Evolutionary conservation across 371 early-diverging fungal species (phyloP).

Genomic region (Chytridium lagenaria): DNA sequence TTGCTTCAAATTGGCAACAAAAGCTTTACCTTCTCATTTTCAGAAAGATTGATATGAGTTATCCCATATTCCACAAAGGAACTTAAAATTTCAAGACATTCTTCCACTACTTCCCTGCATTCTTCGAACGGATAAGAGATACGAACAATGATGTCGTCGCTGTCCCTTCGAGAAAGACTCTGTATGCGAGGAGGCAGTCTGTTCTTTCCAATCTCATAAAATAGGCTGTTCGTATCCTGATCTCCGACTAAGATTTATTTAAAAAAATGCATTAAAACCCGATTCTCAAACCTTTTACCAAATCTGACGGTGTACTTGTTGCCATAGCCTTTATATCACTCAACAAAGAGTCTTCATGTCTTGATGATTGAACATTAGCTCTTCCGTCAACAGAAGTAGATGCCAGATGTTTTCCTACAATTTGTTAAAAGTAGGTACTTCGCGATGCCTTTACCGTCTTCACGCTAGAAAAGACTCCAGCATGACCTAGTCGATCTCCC

Average conservation of each 20-base stretch:
- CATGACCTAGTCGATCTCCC: slow-evolving; percentile 38
- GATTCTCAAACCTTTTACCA: slow-evolving; percentile 7
- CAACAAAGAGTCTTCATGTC: slow-evolving; percentile 40
- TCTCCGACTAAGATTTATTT: background rate
- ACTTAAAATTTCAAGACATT: slow-evolving; percentile 39
- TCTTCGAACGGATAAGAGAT: slow-evolving; percentile 50
- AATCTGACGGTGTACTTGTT: background rate
- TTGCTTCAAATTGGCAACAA: too few relatives aligned
- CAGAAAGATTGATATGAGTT: slow-evolving; percentile 32
- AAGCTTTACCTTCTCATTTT: slow-evolving; percentile 46
- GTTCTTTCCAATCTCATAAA: slow-evolving; percentile 22
- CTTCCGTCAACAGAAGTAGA: slow-evolving; percentile 42
- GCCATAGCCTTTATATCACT: slow-evolving; percentile 30
- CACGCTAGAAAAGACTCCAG: slow-evolving; percentile 36
- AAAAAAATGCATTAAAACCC: background rate
- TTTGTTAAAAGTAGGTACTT: background rate
- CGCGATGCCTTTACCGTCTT: slow-evolving; percentile 36
- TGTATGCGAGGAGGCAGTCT: slow-evolving; percentile 9
- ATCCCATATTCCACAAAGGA: slow-evolving; percentile 42
- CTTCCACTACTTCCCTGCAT: slow-evolving; percentile 41
- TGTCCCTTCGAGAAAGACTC: slow-evolving; percentile 12
- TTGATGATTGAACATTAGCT: slow-evolving; percentile 49
- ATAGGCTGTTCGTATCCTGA: background rate
- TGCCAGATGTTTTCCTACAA: slow-evolving; percentile 49
- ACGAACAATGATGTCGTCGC: slow-evolving; percentile 31